Evolutionary conservation across 2,329 filamentous ascomycete genomes (phyloP).

Genomic region (Colletotrichum sp.): DNA sequence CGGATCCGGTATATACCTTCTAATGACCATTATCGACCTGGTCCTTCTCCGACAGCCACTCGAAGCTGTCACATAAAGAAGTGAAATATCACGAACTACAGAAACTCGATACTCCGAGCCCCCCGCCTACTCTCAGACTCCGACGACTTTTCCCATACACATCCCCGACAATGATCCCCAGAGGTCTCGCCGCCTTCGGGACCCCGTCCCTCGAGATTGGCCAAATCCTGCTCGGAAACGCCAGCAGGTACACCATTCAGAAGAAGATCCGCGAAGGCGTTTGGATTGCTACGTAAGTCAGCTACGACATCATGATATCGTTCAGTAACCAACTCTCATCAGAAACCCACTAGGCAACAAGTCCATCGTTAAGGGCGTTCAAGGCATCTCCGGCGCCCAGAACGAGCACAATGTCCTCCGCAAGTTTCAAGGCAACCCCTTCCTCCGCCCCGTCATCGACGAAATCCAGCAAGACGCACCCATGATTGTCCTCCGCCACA

Average conservation of each 20-base stretch:
- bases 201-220: slow-evolving; percentile 19
- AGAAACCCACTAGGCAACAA: slow-evolving; percentile 17
- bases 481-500: slow-evolving; percentile 18
- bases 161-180: slow-evolving; percentile 1
- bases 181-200: slow-evolving; percentile 15
- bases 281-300: slow-evolving; percentile 15
- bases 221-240: slow-evolving; percentile 17
- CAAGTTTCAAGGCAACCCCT: slow-evolving; percentile 17
- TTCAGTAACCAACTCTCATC: not conserved
- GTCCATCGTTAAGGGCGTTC: slow-evolving; percentile 18
- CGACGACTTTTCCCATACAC: not conserved
- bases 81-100: not conserved
- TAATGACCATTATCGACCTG: slow-evolving; percentile 17
- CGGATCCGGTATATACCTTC: not conserved
- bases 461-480: slow-evolving; percentile 20
- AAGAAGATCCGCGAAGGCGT: slow-evolving; percentile 21
- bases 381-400: slow-evolving; percentile 15
- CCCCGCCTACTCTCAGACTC: not conserved
- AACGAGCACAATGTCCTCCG: slow-evolving; percentile 19
- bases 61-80: slow-evolving; percentile 11
- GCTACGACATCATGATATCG: not conserved
- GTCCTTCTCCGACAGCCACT: slow-evolving; percentile 16
- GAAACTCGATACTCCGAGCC: not conserved
- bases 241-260: slow-evolving; percentile 19
- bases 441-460: slow-evolving; percentile 19